phyloP scores from a whole-genome alignment of 2,329 filamentous ascomycete genomes.

The Helicocarpus griseus region DNA sequence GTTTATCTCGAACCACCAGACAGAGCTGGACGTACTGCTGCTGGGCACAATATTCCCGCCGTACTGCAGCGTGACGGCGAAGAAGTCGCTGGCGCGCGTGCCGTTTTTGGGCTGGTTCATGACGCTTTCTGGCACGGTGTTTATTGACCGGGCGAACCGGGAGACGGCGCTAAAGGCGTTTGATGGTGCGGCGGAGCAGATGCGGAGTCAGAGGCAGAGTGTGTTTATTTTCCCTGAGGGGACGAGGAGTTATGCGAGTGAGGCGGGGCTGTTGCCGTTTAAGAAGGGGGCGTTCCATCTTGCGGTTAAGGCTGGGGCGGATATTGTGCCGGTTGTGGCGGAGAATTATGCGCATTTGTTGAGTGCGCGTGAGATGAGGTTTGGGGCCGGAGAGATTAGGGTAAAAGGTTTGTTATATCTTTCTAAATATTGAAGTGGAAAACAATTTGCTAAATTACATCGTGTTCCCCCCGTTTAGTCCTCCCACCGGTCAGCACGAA shows the following conservation, averaged over 20 bases:
- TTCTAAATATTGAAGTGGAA: not conserved
- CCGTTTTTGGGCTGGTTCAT: slow-evolving; percentile 96
- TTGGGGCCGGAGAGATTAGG: slow-evolving; percentile 61
- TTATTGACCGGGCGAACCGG: slow-evolving; percentile 85
- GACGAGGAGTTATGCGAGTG: slow-evolving; percentile 77
- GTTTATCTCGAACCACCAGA: slow-evolving; percentile 92
- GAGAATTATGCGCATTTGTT: slow-evolving; percentile 72
- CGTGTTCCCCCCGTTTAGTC: slow-evolving; percentile 40
- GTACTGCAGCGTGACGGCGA: slow-evolving; percentile 88
- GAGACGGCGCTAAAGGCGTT: slow-evolving; percentile 78
- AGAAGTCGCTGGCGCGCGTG: slow-evolving; percentile 66
- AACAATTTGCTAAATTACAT: not conserved
- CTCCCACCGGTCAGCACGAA: slow-evolving; percentile 71
- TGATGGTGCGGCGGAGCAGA: slow-evolving; percentile 70
- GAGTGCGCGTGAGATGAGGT: slow-evolving; percentile 53
- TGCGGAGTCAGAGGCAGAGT: slow-evolving; percentile 56
- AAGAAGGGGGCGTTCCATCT: slow-evolving; percentile 99
- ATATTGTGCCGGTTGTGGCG: slow-evolving; percentile 75
- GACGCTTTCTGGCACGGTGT: slow-evolving; percentile 76
- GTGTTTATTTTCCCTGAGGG: slow-evolving; percentile 61
- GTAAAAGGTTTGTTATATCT: slow-evolving; percentile 53
- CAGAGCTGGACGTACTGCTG: slow-evolving; percentile 88
- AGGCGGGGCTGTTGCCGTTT: slow-evolving; percentile 80
- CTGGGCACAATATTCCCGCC: slow-evolving; percentile 80
- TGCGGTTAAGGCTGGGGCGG: slow-evolving; percentile 85